Percentiles rank a stretch among this genome's conserved stretches.
Evolutionary conservation across 768 basidiomycete species (phyloP).

Genomic region (Hemileccinum impolitum): DNA sequence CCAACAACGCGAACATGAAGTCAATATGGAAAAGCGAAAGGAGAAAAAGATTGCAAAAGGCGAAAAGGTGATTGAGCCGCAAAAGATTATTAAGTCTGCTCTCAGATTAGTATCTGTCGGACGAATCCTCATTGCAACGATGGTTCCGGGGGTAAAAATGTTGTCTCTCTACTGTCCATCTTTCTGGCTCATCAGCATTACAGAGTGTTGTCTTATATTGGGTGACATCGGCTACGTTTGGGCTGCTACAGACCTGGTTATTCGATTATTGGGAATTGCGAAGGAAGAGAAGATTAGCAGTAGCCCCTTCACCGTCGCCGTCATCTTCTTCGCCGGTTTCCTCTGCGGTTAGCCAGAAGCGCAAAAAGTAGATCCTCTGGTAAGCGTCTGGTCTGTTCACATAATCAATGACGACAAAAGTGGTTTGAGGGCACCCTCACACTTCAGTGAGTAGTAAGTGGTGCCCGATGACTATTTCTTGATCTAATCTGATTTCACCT

Average conservation of each 20-base stretch:
- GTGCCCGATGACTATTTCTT: conserved; percentile 67
- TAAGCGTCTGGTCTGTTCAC: conserved; percentile 11
- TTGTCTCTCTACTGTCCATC: conserved; percentile 17
- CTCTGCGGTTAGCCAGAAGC: not conserved
- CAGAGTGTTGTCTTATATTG: conserved; percentile 70
- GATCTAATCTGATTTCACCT: conserved; percentile 85
- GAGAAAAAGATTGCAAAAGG: conserved; percentile 42
- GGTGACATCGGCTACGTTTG: conserved; percentile 73
- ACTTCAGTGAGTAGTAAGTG: conserved; percentile 30
- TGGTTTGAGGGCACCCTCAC: conserved; percentile 64
- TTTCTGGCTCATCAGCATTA: conserved; percentile 6
- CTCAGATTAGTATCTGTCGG: conserved; percentile 58
- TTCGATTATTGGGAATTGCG: conserved; percentile 62
- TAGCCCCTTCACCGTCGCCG: not conserved
- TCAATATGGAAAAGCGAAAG: conserved; percentile 44
- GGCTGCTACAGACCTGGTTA: conserved; percentile 70
- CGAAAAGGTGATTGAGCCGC: conserved; percentile 44
- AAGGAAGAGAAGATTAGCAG: conserved; percentile 26
- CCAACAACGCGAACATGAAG: conserved; percentile 50
- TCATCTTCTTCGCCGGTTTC: not conserved
- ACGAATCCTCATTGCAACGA: conserved; percentile 62
- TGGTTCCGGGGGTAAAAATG: conserved; percentile 63
- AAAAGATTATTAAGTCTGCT: conserved; percentile 49
- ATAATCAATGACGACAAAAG: conserved; percentile 67
- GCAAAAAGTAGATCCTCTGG: conserved; percentile 17